Conservation (phyloP, 1,284 basidiomycete genomes). For the Apiotrichum gracile region DNA sequence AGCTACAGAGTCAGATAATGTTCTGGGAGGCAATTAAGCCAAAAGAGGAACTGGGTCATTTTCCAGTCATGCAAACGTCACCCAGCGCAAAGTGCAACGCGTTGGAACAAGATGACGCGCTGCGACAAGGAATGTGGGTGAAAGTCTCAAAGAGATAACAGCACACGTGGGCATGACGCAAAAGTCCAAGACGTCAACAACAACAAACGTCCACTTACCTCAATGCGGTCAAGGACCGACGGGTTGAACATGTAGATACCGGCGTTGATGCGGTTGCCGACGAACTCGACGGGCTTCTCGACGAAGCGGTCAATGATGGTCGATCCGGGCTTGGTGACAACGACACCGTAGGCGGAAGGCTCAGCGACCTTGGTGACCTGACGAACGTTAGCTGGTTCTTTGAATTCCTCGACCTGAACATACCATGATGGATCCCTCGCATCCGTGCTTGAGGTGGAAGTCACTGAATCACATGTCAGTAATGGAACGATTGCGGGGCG, state of each 20-base stretch:
- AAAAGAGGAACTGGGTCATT: too few relatives aligned
- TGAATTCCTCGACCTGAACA: slow-evolving; percentile 41
- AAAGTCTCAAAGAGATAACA: background rate
- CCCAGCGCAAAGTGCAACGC: background rate
- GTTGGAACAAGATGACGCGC: background rate
- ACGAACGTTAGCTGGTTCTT: slow-evolving; percentile 50
- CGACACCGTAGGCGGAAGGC: slow-evolving; percentile 54
- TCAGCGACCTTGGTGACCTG: slow-evolving; percentile 53
- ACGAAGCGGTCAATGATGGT: slow-evolving; percentile 54
- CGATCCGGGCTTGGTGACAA: slow-evolving; percentile 50
- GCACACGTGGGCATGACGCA: background rate
- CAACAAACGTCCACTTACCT: slow-evolving; percentile 33
- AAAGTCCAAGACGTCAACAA: background rate
- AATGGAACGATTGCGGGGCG: too few relatives aligned
- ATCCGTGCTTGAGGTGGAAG: slow-evolving; percentile 53
- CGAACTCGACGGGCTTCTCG: slow-evolving; percentile 54
- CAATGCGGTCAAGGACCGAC: slow-evolving; percentile 51
- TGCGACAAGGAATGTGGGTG: background rate
- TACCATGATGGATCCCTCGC: slow-evolving; percentile 53
- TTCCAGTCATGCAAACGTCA: background rate
- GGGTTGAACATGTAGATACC: slow-evolving; percentile 57
- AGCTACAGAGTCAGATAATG: slow-evolving; percentile 28
- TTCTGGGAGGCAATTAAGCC: background rate
- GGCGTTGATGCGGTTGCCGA: slow-evolving; percentile 55
- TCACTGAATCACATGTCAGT: too few relatives aligned